Evolutionary conservation across 169 alveolate genomes (phyloP), one percentile per base, ranked within the genome.

Genomic region (Pseudocohnilembus persalinus): DNA sequence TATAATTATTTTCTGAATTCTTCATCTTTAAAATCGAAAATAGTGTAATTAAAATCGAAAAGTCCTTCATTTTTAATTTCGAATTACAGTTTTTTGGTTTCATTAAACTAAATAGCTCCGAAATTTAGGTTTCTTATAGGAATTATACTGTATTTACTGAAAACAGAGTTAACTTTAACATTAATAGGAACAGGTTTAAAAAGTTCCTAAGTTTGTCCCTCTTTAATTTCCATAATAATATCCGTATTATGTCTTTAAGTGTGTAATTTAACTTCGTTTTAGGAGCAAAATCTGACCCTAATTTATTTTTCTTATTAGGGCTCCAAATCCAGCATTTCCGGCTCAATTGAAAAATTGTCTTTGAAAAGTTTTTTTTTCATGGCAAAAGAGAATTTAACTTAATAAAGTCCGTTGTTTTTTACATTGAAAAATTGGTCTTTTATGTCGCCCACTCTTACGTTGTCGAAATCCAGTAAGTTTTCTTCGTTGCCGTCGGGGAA

Each of bases 41-140:
- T 92, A 64, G 91, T 95, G 91, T 94, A 96, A 88, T 96, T 96
- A 83, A 95, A 95, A 77, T 96, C 96, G 87, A 98, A 98, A 32
- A 94, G 95, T 25, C 99, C 99, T 88, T 97, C 98, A 92, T 98
- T 98, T 88, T 95, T 95, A 33, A 98, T 90, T 91, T 97, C 99
- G 32, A 98, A 92, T 31, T 96, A 89, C 31, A 98, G 92, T 34
- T 95, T 92, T 88, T 96, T 91, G 68, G 93, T 89, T 32, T 96
- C 98, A 72, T 96, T 97, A 83, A 92, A 93, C 88, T 95, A 93
- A 74, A 97, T 91, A 0, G 99, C 98, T 15, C 99, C 99, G 85
- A 98, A 98, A 88, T 96, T 96, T 27, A 98, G 93, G 83, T 97
- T 98, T 87, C 95, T 94, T 15, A 97, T 92, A 0, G 99, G 99